Evolutionary conservation across 2,329 filamentous ascomycete species (phyloP), one percentile per base, ranked within the genome.

Genomic region (Drechslera avenae): DNA sequence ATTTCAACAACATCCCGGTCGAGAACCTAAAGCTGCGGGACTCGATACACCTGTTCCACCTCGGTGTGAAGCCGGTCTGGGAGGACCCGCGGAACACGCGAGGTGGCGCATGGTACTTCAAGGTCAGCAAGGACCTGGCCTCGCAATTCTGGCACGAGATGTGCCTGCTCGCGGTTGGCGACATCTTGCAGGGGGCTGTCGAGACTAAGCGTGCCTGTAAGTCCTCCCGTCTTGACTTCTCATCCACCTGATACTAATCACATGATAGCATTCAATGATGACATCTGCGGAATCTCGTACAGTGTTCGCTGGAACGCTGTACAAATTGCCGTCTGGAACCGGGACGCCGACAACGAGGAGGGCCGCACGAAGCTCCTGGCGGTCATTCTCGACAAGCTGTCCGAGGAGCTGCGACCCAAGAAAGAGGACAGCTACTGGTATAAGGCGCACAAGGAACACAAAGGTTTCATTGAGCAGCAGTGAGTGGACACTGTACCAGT

Each of bases 251-350:
- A 41, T 31, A 37, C 41, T 52, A n/a, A 49, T 19, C 12, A 26
- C 8, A 4, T 4, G 14, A 18, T 33, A 74, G 71, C 68, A 1
- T 80, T 80, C 66, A 91, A 90, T 71, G 91, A 96, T 71, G 88
- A 85, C 62, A 82, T 97, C 63, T 94, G 92, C 71, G 93, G 93
- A 42, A 86, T 97, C 39, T 90, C 89, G 34, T 86, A 94, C 59
- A 91, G 89, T 1, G 89, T 93, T 50, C 87, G 92, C 65, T 95
- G 94, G 81, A 96, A 92, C 76, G 88, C 87, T 23, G 87, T 93
- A 71, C 84, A 96, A 57, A 88, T 97, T 71, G 89, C 89, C 63
- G 84, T 97, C 67, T 97, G 93, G 93, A 94, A 96, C 77, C 90
- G 94, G 56, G 89, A 96, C 67, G 86, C 87, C 17, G 86, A 85